Evolutionary conservation across 306 rosid species (phyloP).

Genomic region (Amphicarpaea edgeworthii): DNA sequence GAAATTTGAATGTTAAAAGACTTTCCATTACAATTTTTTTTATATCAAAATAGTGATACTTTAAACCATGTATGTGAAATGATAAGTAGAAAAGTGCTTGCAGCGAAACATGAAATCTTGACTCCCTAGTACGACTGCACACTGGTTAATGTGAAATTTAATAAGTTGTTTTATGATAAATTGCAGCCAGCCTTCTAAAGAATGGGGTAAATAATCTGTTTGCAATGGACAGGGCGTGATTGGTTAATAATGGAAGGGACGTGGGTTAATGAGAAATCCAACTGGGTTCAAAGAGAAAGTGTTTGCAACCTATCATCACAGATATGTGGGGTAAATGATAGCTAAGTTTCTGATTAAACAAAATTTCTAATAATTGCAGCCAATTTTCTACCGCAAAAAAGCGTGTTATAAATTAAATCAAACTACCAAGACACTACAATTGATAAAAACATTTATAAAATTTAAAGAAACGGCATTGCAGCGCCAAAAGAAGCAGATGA

Average conservation of each 20-base stretch:
- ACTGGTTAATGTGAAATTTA: background rate
- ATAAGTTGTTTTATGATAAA: background rate
- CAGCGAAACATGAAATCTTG: background rate
- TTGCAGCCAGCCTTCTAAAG: slow-evolving; percentile 4
- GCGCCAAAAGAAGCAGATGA: slow-evolving; percentile 44
- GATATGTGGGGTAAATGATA: background rate
- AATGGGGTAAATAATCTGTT: background rate
- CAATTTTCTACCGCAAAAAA: slow-evolving; percentile 33
- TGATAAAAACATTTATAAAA: slow-evolving; percentile 37
- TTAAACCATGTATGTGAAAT: background rate
- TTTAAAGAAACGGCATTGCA: slow-evolving; percentile 39
- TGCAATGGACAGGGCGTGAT: background rate
- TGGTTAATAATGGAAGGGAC: background rate
- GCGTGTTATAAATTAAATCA: slow-evolving; percentile 24
- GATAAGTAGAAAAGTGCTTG: background rate
- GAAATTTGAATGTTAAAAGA: no score
- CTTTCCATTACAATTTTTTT: no score
- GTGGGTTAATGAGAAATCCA: background rate
- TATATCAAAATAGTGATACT: no score
- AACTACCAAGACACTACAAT: slow-evolving; percentile 37
- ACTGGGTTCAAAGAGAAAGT: background rate
- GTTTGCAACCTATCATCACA: slow-evolving; percentile 24
- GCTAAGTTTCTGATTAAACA: slow-evolving; percentile 34
- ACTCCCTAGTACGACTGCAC: background rate
- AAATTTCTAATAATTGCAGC: slow-evolving; percentile 41